Evolutionary conservation across 805 yeast genomes (phyloP).

Genomic region (Wickerhamiella spandovensis): DNA sequence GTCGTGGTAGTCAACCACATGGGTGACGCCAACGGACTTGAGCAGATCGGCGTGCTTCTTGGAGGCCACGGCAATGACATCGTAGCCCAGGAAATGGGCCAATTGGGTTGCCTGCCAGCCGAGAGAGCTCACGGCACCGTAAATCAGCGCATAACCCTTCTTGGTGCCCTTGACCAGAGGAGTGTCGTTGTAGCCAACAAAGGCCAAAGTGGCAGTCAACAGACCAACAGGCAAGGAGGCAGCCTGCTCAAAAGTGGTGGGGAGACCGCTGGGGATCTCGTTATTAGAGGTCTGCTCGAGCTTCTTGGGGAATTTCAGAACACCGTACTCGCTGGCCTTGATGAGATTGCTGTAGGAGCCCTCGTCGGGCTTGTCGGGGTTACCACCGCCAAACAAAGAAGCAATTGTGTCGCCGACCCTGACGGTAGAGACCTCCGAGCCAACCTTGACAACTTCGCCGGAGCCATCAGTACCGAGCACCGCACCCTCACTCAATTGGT

Average conservation of each 20-base stretch:
- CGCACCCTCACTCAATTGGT: slow-evolving; percentile 33
- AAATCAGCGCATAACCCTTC: slow-evolving; percentile 17
- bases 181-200: slow-evolving; percentile 21
- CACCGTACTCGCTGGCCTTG: slow-evolving; percentile 26
- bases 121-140: slow-evolving; percentile 46
- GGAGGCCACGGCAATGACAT: slow-evolving; percentile 42
- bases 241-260: slow-evolving; percentile 48
- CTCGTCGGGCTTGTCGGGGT: slow-evolving; percentile 26
- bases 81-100: slow-evolving; percentile 37
- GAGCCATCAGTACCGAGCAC: slow-evolving; percentile 49
- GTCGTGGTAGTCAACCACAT: slow-evolving; percentile 35
- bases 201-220: slow-evolving; percentile 34
- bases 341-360: slow-evolving; percentile 53
- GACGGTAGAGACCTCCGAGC: slow-evolving; percentile 29
- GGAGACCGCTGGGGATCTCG: slow-evolving; percentile 27
- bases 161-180: slow-evolving; percentile 22
- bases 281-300: slow-evolving; percentile 12
- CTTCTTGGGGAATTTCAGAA: slow-evolving; percentile 21
- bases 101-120: slow-evolving; percentile 49
- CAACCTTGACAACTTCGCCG: slow-evolving; percentile 43
- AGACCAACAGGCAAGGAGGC: slow-evolving; percentile 44
- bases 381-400: slow-evolving; percentile 42
- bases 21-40: slow-evolving; percentile 38
- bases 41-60: slow-evolving; percentile 33
- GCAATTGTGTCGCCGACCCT: slow-evolving; percentile 46